Evolutionary conservation across 2,329 filamentous ascomycete species (phyloP).

Genomic region (Aspergillus sp.): DNA sequence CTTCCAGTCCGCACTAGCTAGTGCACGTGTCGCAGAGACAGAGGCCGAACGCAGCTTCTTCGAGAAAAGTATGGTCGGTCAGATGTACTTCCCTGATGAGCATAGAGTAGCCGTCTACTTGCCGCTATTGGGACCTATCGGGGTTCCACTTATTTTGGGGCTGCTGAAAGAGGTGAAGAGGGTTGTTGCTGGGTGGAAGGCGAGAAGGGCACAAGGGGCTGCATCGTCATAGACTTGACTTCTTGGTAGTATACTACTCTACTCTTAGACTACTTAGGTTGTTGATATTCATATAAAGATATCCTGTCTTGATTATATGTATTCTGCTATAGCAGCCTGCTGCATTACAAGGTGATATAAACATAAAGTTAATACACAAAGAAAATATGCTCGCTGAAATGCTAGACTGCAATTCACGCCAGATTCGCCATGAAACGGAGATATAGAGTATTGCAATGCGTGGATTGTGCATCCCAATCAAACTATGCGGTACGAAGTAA

Average conservation of each 20-base stretch:
- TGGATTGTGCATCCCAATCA: not conserved
- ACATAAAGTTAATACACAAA: too few relatives aligned
- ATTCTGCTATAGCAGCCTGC: not conserved
- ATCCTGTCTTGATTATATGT: not conserved
- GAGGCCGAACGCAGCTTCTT: constrained; percentile 95
- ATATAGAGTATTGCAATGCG: not conserved
- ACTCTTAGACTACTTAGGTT: not conserved
- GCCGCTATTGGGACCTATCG: constrained; percentile 84
- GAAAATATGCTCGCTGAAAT: not conserved
- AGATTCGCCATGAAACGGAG: not conserved
- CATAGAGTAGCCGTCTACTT: constrained; percentile 97
- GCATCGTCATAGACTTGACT: not conserved
- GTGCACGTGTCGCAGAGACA: constrained; percentile 80
- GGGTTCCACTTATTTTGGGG: constrained; percentile 83
- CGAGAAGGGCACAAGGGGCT: constrained; percentile 15
- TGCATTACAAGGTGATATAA: too few relatives aligned
- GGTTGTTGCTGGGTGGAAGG: constrained; percentile 33
- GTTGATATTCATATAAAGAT: not conserved
- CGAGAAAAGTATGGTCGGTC: constrained; percentile 98
- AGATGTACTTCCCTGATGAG: constrained; percentile 97
- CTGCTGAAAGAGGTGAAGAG: constrained; percentile 76
- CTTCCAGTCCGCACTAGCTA: constrained; percentile 68
- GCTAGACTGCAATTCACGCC: not conserved
- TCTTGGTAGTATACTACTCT: constrained; percentile 3
- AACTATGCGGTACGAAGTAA: not conserved